Evolutionary conservation across 371 early-diverging fungal species (phyloP), one percentile per base, ranked within the genome.

Genomic region (Saksenaea vasiformis): DNA sequence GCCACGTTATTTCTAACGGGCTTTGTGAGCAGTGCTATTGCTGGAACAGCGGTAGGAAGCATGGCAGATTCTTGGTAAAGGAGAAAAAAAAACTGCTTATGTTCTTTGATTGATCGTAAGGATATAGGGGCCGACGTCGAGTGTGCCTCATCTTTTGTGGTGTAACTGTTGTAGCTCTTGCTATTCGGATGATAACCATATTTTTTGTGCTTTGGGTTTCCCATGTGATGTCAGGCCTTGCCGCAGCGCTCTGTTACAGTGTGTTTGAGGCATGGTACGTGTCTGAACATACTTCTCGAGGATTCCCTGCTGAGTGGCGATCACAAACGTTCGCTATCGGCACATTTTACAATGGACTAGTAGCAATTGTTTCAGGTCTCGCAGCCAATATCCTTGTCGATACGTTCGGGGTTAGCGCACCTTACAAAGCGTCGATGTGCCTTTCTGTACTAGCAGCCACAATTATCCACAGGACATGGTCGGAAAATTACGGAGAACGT

Each of bases 211-310:
- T 92, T 47, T 62, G 90, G 28, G 34, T 86, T 37, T 90, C 90
- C 4, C 89, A 91, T 62, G 31, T 92, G 15, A 60, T 89, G 9
- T 87, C 90, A 14, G 92, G 93, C 1, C 72, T 90, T 24, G 72
- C 86, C 14, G 88, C 91, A 0, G 90, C 91, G 0, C 70, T 92
- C 19, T 70, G 90, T 17, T 90, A 87, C 64, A 85, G 88, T 22
- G 90, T 89, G 17, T 92, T 92, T 77, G 93, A 92, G 70, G 82
- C 91, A 9, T 93, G 93, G 93, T 88, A 91, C 78, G 87, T 91
- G 31, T 78, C 84, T 15, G 91, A 91, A 58, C 90, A 92, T 70
- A 76, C 78, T 34, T 73, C 82, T 3, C 73, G 77, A 54, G 87
- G 85, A n/a, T 88, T 89, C 59, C 76, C 83, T 0, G 66, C 80